These are phyloP conservation scores for Blumeria graminis DNA, from an alignment of 2,329 filamentous ascomycete species.

Conservation along the genomic window DNA sequence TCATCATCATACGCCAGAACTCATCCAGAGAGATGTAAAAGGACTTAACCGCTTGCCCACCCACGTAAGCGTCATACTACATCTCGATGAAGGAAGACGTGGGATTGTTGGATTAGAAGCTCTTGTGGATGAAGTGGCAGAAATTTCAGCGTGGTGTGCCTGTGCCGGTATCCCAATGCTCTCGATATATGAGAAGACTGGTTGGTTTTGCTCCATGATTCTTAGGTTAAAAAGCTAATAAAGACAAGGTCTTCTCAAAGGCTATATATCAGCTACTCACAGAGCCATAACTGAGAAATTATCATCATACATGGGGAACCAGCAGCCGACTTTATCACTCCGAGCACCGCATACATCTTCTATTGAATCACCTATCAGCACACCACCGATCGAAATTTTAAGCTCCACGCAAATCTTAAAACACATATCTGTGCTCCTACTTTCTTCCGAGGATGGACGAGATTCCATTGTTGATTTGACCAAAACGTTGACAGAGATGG, in stretches of 20 bases:
- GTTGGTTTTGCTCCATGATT: conserved; percentile 23
- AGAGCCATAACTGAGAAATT: conserved; percentile 57
- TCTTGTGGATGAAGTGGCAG: conserved; percentile 71
- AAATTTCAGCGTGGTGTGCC: conserved; percentile 81
- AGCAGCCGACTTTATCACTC: conserved; percentile 48
- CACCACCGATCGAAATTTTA: conserved; percentile 19
- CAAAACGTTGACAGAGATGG: conserved; percentile 84
- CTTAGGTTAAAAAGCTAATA: conserved; percentile 4
- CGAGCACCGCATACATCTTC: conserved; percentile 45
- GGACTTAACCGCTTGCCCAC: conserved; percentile 49
- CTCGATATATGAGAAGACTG: conserved; percentile 79
- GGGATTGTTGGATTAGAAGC: conserved; percentile 55
- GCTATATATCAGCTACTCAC: conserved; percentile 67
- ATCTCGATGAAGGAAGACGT: conserved; percentile 43
- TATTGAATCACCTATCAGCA: conserved; percentile 24
- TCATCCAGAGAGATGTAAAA: conserved; percentile 71
- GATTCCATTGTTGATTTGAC: conserved; percentile 91
- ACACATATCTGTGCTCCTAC: conserved; percentile 41
- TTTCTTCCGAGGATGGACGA: conserved; percentile 71
- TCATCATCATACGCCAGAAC: conserved; percentile 83
- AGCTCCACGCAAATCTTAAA: conserved; percentile 13
- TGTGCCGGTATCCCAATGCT: conserved; percentile 70
- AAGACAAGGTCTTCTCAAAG: conserved; percentile 55
- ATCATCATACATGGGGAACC: conserved; percentile 60
- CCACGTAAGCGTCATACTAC: conserved; percentile 71